These are phyloP conservation scores for Gardenia jasminoides DNA, from an alignment of 257 asterid genomes.

Conservation along the genomic window DNA sequence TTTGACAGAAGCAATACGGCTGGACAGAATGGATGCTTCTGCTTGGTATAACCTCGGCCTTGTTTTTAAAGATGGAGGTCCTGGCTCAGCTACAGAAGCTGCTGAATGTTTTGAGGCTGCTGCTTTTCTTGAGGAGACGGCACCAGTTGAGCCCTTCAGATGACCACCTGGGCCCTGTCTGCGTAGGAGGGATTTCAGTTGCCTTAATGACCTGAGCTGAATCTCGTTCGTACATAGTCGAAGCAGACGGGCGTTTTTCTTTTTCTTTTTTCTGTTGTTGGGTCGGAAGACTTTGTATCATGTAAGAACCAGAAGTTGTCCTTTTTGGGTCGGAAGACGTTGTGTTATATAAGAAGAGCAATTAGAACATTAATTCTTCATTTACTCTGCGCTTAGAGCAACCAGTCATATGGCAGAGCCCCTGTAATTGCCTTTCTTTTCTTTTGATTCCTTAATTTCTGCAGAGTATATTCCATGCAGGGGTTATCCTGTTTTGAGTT, in stretches of 20 bases:
- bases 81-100: conserved; percentile 50
- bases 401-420: background rate
- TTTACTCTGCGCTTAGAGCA: background rate
- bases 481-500: too few species aligned
- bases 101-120: conserved; percentile 89
- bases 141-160: conserved; percentile 82
- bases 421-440: background rate
- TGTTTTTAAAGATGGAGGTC: conserved; percentile 60
- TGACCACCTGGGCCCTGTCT: conserved; percentile 19
- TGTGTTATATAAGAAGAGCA: conserved; percentile 7
- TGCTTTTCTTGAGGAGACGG: conserved; percentile 59
- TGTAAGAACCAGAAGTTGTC: too few species aligned
- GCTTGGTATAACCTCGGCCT: conserved; percentile 89
- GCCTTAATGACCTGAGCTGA: background rate
- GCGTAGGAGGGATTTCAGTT: background rate
- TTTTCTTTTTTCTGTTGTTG: background rate
- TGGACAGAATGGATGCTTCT: conserved; percentile 58
- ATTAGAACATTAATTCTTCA: background rate
- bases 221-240: conserved; percentile 17
- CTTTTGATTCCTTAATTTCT: background rate
- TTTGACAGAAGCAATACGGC: conserved; percentile 68
- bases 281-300: background rate
- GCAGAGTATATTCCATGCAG: too few species aligned
- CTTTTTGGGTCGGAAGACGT: background rate
- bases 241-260: background rate